Conservation (phyloP, 768 basidiomycete species). For the Boletus edulis region DNA sequence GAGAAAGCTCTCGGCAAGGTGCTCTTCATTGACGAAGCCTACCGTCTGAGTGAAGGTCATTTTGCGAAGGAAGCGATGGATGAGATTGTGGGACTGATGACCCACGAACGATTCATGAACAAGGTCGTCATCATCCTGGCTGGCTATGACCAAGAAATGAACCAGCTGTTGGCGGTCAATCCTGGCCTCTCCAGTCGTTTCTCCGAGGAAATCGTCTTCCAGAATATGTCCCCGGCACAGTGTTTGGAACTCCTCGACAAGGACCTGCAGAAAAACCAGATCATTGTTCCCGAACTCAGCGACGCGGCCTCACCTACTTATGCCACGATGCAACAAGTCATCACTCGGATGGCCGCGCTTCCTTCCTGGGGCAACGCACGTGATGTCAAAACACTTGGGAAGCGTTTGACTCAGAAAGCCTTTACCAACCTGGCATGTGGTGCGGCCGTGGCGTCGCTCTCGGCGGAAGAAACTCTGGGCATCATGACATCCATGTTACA, state of each 20-base stretch:
- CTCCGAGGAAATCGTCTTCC: constrained; percentile 58
- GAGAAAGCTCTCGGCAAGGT: constrained; percentile 68
- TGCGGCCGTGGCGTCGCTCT: constrained; percentile 24
- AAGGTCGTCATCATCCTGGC: constrained; percentile 70
- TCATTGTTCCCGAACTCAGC: constrained; percentile 37
- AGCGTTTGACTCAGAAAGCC: constrained; percentile 44
- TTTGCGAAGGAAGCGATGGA: constrained; percentile 76
- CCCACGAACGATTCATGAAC: constrained; percentile 52
- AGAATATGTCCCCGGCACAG: constrained; percentile 48
- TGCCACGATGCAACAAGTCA: constrained; percentile 34
- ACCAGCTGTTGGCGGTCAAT: constrained; percentile 56
- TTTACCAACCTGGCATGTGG: constrained; percentile 27
- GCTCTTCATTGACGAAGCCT: constrained; percentile 74
- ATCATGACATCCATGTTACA: constrained; percentile 24
- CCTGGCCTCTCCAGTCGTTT: constrained; percentile 69
- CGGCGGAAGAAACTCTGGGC: constrained; percentile 27
- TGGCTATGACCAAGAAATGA: constrained; percentile 70
- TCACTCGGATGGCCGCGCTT: constrained; percentile 44
- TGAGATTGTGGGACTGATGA: constrained; percentile 66
- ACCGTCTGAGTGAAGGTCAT: constrained; percentile 57
- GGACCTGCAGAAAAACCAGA: constrained; percentile 43
- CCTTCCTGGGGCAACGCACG: constrained; percentile 70
- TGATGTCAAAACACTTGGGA: constrained; percentile 56
- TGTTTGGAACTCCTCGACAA: constrained; percentile 53
- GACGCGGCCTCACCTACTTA: constrained; percentile 3